Evolutionary conservation across 306 rosid species (phyloP).

Genomic region (Prunus mira): DNA sequence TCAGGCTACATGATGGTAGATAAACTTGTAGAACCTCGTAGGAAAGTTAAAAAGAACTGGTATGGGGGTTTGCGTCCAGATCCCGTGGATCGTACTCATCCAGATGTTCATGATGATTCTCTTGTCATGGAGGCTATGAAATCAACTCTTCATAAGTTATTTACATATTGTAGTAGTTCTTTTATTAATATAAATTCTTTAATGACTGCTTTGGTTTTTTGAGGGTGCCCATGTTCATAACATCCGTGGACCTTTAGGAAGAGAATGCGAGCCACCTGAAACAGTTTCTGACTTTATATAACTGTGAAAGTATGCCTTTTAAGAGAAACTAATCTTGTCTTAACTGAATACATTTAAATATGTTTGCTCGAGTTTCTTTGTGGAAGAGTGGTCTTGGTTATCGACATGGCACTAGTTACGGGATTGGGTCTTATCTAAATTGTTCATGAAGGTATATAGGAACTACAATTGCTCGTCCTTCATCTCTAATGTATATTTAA

Average conservation of each 20-base stretch:
- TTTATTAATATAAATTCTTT: not conserved
- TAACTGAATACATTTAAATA: slow-evolving; percentile 2
- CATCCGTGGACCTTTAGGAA: slow-evolving; percentile 8
- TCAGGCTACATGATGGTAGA: slow-evolving; percentile 97
- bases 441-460: slow-evolving; percentile 84
- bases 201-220: not conserved
- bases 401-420: slow-evolving; percentile 98
- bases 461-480: slow-evolving; percentile 26
- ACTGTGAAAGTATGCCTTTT: slow-evolving; percentile 12
- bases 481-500: slow-evolving; percentile 40
- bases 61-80: slow-evolving; percentile 62
- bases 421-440: slow-evolving; percentile 89
- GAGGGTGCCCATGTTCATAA: not conserved
- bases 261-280: slow-evolving; percentile 12
- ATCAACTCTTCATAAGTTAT: slow-evolving; percentile 51
- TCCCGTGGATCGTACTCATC: slow-evolving; percentile 86
- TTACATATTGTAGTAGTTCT: slow-evolving; percentile 6
- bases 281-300: slow-evolving; percentile 19
- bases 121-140: slow-evolving; percentile 59
- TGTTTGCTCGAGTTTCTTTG: slow-evolving; percentile 52
- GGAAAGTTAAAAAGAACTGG: slow-evolving; percentile 83
- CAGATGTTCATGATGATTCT: slow-evolving; percentile 80
- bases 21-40: slow-evolving; percentile 82
- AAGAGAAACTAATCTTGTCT: slow-evolving; percentile 12
- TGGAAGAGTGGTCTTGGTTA: slow-evolving; percentile 97